Base-by-base conservation (phyloP, 768 basidiomycete genomes). In the Tylopilus sp. region DNA sequence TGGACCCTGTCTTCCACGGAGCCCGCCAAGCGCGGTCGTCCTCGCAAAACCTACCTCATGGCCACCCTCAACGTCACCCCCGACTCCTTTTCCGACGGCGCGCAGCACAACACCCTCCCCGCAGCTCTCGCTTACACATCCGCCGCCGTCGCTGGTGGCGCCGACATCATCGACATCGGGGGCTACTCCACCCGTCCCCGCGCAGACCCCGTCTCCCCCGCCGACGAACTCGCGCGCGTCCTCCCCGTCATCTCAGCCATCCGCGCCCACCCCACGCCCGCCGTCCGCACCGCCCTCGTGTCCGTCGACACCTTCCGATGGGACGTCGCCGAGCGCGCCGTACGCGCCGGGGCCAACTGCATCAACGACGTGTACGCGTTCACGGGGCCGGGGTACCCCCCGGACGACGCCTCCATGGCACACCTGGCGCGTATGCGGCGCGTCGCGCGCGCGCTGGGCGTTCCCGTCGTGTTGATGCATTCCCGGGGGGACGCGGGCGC, bases 331-430 rank as follows among this genome's bases (percentile, higher is more conserved):
- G 47, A 51, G 19, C 33, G 37, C 1, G 86, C 90, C 3, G 72
- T 98, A 9, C 69, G 72, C 12, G 91, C 89, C 0, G 96, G 97
- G 1, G 55, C 46, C 0, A 91, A 86, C 61, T 89, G 90, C 65
- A 88, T 98, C 75, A 98, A 98, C 69, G 97, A 98, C 60, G 93
- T 98, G 2, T 79, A 86, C 60, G 85, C 85, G 0, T 88, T 92
- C 52, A 80, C 85, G 1, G 94, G 94, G 0, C 77, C 78, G 0
- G 76, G 80, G 13, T 79, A 75, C 24, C 74, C 55, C 0, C 72
- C 62, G n/a, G 66, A 65, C 11, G 53, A 42, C 36, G 52, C 63
- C 2, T 69, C 72, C 0, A 63, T 72, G 2, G 71, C 71, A 30
- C 77, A 76, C 50, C 77, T 84, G 59, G 56, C 58, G 11, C 70